phyloP scores from a whole-genome alignment of 371 early-diverging fungal genomes.

The Neoconidiobolus thromboides region DNA sequence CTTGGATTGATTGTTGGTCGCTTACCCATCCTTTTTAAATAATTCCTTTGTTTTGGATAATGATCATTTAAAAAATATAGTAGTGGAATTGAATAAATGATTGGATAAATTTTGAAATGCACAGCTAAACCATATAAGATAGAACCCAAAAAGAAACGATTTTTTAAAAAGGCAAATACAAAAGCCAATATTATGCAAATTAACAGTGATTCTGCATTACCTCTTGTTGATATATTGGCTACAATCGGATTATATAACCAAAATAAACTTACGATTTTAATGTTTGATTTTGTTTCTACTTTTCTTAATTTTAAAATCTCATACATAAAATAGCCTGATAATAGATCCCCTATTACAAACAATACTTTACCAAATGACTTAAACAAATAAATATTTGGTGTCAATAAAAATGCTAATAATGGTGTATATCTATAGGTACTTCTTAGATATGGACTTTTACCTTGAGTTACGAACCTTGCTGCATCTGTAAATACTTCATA shows the following conservation, averaged over 20 bases:
- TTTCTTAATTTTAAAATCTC: slow-evolving; percentile 30
- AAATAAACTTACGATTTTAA: slow-evolving; percentile 19
- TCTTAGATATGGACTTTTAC: slow-evolving; percentile 67
- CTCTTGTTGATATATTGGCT: slow-evolving; percentile 86
- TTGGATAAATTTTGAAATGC: slow-evolving; percentile 93
- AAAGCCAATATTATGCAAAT: slow-evolving; percentile 54
- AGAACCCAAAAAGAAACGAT: slow-evolving; percentile 32
- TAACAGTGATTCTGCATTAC: slow-evolving; percentile 78
- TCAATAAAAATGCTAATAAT: slow-evolving; percentile 60
- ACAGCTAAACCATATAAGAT: slow-evolving; percentile 77
- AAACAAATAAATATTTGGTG: slow-evolving; percentile 55
- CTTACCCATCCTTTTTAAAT: slow-evolving; percentile 6
- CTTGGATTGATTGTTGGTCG: not conserved
- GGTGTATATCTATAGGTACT: slow-evolving; percentile 95
- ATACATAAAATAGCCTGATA: slow-evolving; percentile 47
- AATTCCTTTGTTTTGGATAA: slow-evolving; percentile 3
- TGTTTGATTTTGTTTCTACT: slow-evolving; percentile 23
- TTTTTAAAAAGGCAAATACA: slow-evolving; percentile 40
- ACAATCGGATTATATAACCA: slow-evolving; percentile 94
- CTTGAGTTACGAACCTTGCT: slow-evolving; percentile 48
- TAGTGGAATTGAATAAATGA: slow-evolving; percentile 72
- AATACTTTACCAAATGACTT: slow-evolving; percentile 72
- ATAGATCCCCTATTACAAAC: slow-evolving; percentile 60
- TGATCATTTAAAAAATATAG: slow-evolving; percentile 35
- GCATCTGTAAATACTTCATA: slow-evolving; percentile 93